phyloP scores from a whole-genome alignment of 2,329 filamentous ascomycete species.

The Phialophora verrucosa region DNA sequence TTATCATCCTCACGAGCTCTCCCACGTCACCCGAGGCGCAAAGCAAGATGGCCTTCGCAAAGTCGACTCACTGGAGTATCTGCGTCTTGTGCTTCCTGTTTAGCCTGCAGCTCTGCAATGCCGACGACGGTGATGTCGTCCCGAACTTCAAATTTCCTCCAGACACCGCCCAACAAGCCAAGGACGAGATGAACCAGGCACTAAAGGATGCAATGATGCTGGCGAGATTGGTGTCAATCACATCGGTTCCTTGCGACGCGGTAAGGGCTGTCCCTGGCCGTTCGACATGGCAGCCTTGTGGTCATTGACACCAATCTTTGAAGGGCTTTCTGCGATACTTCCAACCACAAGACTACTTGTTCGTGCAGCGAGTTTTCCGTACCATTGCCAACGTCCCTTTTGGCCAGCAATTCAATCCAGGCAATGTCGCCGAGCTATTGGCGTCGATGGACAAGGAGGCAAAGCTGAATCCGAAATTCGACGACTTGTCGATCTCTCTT shows the following conservation, averaged over 20 bases:
- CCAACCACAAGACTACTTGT: slow-evolving; percentile 7
- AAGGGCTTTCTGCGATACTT: slow-evolving; percentile 22
- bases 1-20: background rate
- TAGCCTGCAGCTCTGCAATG: background rate
- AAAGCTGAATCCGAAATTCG: slow-evolving; percentile 8
- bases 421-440: background rate
- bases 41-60: background rate
- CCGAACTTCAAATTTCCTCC: slow-evolving; percentile 1
- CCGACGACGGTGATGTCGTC: background rate
- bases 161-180: background rate
- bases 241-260: background rate
- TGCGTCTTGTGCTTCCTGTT: background rate
- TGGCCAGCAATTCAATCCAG: slow-evolving; percentile 4
- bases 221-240: background rate
- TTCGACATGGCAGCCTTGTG: background rate
- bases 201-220: slow-evolving; percentile 3
- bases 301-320: background rate
- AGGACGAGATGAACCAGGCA: slow-evolving; percentile 1
- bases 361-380: slow-evolving; percentile 23
- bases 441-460: background rate
- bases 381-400: slow-evolving; percentile 25
- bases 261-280: background rate
- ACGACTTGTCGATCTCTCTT: slow-evolving; percentile 5
- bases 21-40: background rate
- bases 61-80: background rate